These are phyloP conservation scores for Prinsepia uniflora DNA, from an alignment of 306 rosid species.

Conservation along the genomic window DNA sequence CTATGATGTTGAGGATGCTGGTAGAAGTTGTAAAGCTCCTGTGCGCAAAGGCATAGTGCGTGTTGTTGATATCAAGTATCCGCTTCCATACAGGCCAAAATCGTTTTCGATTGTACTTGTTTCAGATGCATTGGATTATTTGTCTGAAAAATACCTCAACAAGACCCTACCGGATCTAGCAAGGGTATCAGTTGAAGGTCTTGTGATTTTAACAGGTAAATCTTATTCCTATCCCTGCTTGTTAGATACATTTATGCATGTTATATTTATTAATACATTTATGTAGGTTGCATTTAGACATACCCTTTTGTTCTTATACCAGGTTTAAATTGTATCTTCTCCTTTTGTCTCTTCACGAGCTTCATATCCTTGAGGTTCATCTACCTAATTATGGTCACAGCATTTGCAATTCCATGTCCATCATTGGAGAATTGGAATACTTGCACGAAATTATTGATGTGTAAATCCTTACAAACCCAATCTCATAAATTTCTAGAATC, in stretches of 20 bases:
- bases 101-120: conserved; percentile 66
- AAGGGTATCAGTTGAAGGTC: conserved; percentile 58
- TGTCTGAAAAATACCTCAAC: conserved; percentile 72
- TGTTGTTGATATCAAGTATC: conserved; percentile 65
- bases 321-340: not conserved
- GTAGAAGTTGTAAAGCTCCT: conserved; percentile 51
- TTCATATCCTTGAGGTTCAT: not conserved
- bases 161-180: conserved; percentile 67
- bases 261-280: not conserved
- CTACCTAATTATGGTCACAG: not conserved
- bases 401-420: not conserved
- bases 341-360: not conserved
- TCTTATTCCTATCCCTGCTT: not conserved
- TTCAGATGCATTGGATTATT: conserved; percentile 68
- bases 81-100: conserved; percentile 65
- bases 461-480: not conserved
- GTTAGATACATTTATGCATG: not conserved
- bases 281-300: not conserved
- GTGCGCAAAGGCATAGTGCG: conserved; percentile 57
- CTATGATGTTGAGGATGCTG: conserved; percentile 66
- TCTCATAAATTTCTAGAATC: not conserved
- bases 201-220: conserved; percentile 57
- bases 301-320: not conserved
- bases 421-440: not conserved
- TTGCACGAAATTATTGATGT: not conserved